A percentile compares a stretch with the other conserved stretches of the same genome.
Conservation (phyloP, 2,329 filamentous ascomycete genomes). For the Raffaelea ambrosiae region DNA sequence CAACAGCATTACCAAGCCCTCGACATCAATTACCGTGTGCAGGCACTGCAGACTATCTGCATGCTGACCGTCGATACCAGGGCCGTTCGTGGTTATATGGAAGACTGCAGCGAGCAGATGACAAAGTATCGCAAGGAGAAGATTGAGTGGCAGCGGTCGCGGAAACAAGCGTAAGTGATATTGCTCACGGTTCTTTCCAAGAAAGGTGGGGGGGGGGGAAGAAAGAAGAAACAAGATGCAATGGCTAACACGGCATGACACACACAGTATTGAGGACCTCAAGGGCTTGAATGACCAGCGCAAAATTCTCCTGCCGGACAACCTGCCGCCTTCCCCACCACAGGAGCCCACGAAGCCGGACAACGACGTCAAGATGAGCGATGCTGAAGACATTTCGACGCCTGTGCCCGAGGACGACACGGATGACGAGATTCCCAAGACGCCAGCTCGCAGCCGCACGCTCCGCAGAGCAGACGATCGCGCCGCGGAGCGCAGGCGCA, state of each 20-base stretch:
- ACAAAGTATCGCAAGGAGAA: constrained; percentile 92
- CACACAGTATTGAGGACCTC: constrained; percentile 57
- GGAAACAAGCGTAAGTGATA: constrained; percentile 50
- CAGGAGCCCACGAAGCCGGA: constrained; percentile 40
- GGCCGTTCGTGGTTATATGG: constrained; percentile 78
- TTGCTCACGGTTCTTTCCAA: too few species aligned
- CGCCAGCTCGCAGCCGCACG: constrained; percentile 38
- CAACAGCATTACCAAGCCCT: constrained; percentile 63
- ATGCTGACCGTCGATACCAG: constrained; percentile 82
- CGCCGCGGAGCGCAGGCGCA: constrained; percentile 68
- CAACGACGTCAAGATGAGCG: constrained; percentile 53
- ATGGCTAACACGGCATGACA: constrained; percentile 18
- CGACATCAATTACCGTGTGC: constrained; percentile 74
- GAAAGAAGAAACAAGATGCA: too few species aligned
- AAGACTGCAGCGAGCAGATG: constrained; percentile 89
- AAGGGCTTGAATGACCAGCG: constrained; percentile 63
- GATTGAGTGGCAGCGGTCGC: constrained; percentile 80
- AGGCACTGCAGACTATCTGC: constrained; percentile 75
- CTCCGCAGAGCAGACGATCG: constrained; percentile 58
- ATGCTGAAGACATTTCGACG: constrained; percentile 51
- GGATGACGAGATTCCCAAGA: constrained; percentile 53
- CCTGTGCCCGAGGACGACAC: constrained; percentile 55
- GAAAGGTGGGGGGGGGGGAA: too few species aligned
- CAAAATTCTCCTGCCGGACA: constrained; percentile 65
- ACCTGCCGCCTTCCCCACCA: constrained; percentile 55